Evolutionary conservation across 495 filamentous ascomycete species (phyloP), one percentile per base, ranked within the genome.

Genomic region (Hapsidospora chrysogenum): DNA sequence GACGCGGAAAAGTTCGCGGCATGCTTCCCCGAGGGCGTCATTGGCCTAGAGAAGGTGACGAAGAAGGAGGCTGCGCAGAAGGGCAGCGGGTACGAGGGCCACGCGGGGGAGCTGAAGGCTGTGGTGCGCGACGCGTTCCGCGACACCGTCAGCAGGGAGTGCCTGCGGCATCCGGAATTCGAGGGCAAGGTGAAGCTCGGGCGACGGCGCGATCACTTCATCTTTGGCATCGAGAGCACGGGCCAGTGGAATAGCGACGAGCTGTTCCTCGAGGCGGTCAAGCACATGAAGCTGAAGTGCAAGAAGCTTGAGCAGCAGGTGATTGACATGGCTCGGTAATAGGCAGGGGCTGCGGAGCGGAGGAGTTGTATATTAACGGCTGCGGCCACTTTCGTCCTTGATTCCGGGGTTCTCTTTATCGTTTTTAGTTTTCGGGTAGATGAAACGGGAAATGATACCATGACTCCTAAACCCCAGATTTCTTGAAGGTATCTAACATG

Each of bases 81-180:
- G 33, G 74, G 68, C 31, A 74, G 68, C 41, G 78, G 70, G 16
- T 81, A 80, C 45, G 70, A 85, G 44, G 80, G 78, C 20, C 74
- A 80, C 43, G 62, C 62, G 36, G 67, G 70, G 14, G 79, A 94
- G 61, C 53, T 70, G 42, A 89, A 87, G 61, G 89, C 87, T 0
- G 80, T 93, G 4, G 89, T 96, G 2, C 56, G 52, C 35, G 74
- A 95, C 56, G 60, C 85, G n/a, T 67, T 70, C 60, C 78, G 78
- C 33, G 89, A 99, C 54, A 96, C 87, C 2, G 89, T 99, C 38
- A 85, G 77, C 51, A 68, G 92, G 39, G 92, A 99, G 60, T 86
- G 80, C 41, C 53, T 96, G 45, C 69, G 92, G 28, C 87, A 99
- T 50, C 71, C 74, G 27, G 92, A 96, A 56, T 96, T 99, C 64